A percentile compares a stretch with the other conserved stretches of the same genome.
Evolutionary conservation across 2,329 filamentous ascomycete genomes (phyloP).

Genomic region (Trichophyton rubrum): DNA sequence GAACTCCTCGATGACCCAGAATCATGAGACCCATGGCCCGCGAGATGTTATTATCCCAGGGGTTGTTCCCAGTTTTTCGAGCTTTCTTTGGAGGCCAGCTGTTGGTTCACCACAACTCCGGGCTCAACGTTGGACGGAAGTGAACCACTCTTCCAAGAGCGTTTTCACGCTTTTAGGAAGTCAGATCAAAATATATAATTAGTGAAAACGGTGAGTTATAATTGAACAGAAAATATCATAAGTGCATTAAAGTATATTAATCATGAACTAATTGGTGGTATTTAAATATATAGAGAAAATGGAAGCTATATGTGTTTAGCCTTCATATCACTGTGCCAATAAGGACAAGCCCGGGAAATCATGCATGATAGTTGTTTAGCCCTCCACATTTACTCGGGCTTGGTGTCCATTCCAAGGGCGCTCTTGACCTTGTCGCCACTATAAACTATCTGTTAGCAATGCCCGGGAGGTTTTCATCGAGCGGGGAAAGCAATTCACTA

Average conservation of each 20-base stretch:
- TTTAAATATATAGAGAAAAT: background rate
- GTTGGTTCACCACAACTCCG: background rate
- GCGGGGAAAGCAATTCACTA: background rate
- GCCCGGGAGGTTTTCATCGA: background rate
- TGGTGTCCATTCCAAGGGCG: constrained; percentile 26
- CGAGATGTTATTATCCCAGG: background rate
- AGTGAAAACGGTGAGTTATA: too few relatives aligned
- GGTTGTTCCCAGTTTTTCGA: background rate
- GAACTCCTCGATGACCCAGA: background rate
- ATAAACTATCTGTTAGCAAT: background rate
- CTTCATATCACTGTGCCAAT: background rate
- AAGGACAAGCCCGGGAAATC: background rate
- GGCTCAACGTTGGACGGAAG: background rate
- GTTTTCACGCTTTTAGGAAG: background rate
- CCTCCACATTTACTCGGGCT: background rate
- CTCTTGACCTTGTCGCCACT: constrained; percentile 36
- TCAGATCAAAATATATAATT: background rate
- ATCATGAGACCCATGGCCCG: background rate
- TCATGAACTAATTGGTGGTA: constrained; percentile 1
- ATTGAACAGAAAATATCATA: background rate
- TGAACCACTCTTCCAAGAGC: background rate
- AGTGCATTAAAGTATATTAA: constrained; percentile 1
- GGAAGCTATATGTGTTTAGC: background rate
- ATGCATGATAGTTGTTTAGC: background rate
- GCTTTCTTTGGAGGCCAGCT: background rate